phyloP scores from a whole-genome alignment of 169 alveolate species.

The Cyclospora cayetanensis region DNA sequence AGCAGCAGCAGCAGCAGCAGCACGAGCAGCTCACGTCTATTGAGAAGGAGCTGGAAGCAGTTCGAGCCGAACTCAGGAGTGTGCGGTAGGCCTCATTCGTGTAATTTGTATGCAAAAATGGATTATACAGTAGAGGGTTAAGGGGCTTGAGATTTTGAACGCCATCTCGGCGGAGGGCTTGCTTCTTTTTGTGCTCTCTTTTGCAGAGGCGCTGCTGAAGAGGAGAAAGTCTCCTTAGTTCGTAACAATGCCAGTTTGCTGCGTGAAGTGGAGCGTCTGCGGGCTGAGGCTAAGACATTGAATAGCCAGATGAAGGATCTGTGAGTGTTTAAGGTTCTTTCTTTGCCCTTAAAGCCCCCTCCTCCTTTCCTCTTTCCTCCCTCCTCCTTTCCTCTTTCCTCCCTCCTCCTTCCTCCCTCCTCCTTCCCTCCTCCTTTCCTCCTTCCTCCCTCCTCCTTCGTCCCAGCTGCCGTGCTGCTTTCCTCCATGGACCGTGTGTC shows the following conservation, averaged over 20 bases:
- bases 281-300: conserved; percentile 1
- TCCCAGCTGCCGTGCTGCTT: not conserved
- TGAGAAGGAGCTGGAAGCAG: not conserved
- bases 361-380: not conserved
- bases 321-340: not conserved
- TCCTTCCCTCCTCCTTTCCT: not conserved
- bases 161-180: not conserved
- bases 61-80: conserved; percentile 3
- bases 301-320: not conserved
- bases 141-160: conserved; percentile 6
- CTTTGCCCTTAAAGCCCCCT: not conserved
- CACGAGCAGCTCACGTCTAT: conserved; percentile 1
- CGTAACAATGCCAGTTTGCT: not conserved
- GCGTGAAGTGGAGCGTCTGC: conserved; percentile 24
- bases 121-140: not conserved
- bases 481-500: not conserved
- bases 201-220: conserved; percentile 34
- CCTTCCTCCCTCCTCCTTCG: not conserved
- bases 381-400: not conserved
- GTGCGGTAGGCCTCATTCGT: conserved; percentile 17
- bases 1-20: conserved; percentile 60
- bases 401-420: not conserved
- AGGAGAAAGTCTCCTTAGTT: conserved; percentile 2
- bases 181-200: not conserved
- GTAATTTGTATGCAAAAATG: too few relatives aligned